phyloP scores from a whole-genome alignment of 805 yeast genomes.

The Zygosaccharomyces pseudorouxii region DNA sequence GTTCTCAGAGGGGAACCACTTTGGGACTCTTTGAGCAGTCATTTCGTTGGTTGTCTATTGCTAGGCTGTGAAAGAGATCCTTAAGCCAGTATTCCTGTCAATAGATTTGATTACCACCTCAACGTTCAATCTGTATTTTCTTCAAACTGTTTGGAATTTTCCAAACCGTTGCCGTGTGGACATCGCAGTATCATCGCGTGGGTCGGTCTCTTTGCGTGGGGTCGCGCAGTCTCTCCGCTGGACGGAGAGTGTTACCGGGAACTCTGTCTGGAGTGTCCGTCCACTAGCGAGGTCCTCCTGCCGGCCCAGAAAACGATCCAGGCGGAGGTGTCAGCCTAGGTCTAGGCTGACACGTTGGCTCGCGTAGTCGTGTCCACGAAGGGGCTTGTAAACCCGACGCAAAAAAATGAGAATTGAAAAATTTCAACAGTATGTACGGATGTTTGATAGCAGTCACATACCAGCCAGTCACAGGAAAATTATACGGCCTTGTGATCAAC shows the following conservation, averaged over 20 bases:
- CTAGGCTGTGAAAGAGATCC: constrained; percentile 9
- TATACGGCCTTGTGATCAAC: too few relatives aligned
- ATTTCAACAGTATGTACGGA: not conserved
- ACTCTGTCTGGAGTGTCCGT: not conserved
- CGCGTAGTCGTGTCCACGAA: not conserved
- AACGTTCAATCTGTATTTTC: not conserved
- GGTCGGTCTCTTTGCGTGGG: constrained; percentile 2
- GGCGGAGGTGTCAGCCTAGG: not conserved
- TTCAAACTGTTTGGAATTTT: constrained; percentile 6
- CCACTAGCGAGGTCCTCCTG: not conserved
- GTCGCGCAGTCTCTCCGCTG: too few relatives aligned
- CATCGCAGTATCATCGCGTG: constrained; percentile 4
- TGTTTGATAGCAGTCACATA: not conserved
- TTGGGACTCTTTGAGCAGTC: constrained; percentile 52
- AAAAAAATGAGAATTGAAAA: not conserved
- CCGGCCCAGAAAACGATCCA: not conserved
- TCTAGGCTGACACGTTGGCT: not conserved
- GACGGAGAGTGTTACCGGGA: not conserved
- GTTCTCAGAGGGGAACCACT: constrained; percentile 93
- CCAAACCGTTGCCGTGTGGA: constrained; percentile 3
- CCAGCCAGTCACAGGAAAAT: too few relatives aligned
- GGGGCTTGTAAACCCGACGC: not conserved
- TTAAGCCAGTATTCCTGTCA: not conserved
- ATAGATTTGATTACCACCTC: not conserved
- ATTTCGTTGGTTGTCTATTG: constrained; percentile 29